Evolutionary conservation across 108 stramenopile species (phyloP), one percentile per base, ranked within the genome.

Genomic region (Cylindrotheca fusiformis): DNA sequence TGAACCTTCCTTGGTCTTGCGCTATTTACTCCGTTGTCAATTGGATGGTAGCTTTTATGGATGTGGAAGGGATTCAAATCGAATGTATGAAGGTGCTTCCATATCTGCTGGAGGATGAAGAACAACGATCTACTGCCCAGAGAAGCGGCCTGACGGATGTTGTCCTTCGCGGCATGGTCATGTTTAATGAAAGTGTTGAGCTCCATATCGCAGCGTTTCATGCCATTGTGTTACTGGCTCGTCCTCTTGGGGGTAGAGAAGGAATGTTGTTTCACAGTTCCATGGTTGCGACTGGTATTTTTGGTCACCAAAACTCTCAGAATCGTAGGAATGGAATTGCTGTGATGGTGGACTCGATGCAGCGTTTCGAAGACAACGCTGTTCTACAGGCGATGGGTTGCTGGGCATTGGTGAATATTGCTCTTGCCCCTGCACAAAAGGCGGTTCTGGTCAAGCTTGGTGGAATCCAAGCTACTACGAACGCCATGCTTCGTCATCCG

Each of bases 351-450:
- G 89, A 88, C 57, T 87, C 90, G 23, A 95, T 96, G 93, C 67
- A 60, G 47, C 58, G 87, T 6, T 90, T 92, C 69, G 78, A 69
- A 26, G 69, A 76, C 19, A 78, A 92, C 58, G 88, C 75, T 25
- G 55, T 75, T 18, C 83, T 93, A n/a, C 93, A 93, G 64, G 92
- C 95, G 24, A 95, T 95, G 95, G 86, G 90, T 60, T 96, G 95
- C 67, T 96, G 95, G 95, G 83, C 87, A 10, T 58, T 96, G 66
- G 95, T 96, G 32, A 96, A 96, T 65, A 79, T 96, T 63, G 92
- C 95, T 3, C 70, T 96, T 3, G 87, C 85, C 32, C 88, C 91
- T 28, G 63, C 78, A 18, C 94, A 94, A 68, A 96, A 96, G 71
- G 74, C 74, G 2, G 73, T 82, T 48, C 68, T 96, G 10, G 79